Evolutionary conservation across 2,329 filamentous ascomycete genomes (phyloP).

Genomic region (Ophiostoma ulmi): DNA sequence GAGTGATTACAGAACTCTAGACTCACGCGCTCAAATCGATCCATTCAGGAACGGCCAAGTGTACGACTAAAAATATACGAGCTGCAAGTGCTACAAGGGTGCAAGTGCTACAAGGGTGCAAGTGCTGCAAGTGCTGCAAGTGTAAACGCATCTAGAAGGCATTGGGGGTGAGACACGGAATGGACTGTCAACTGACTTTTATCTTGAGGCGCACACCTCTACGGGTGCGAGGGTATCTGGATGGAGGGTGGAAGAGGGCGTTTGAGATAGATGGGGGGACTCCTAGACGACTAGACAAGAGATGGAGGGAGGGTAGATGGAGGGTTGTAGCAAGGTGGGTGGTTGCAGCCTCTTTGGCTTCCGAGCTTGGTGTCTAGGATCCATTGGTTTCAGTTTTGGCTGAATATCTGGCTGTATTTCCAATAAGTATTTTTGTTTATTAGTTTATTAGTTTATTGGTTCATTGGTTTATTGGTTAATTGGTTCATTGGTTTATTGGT

Average conservation of each 20-base stretch:
- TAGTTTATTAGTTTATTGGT: not conserved
- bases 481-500: not conserved
- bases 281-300: too few relatives aligned
- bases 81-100: not conserved
- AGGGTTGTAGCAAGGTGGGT: not conserved
- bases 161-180: not conserved
- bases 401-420: not conserved
- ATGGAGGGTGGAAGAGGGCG: not conserved
- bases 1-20: not conserved
- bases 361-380: not conserved
- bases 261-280: not conserved
- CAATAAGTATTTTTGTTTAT: too few relatives aligned
- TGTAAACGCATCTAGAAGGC: not conserved
- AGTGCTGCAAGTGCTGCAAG: not conserved
- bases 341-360: conserved; percentile 1
- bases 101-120: not conserved
- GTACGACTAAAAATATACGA: not conserved
- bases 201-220: not conserved
- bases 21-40: not conserved
- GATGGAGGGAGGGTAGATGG: too few relatives aligned
- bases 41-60: conserved; percentile 13
- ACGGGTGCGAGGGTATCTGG: not conserved
- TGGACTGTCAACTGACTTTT: conserved; percentile 9
- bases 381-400: not conserved
- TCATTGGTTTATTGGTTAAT: too few relatives aligned